These are phyloP conservation scores for Rhizopus delemar DNA, from an alignment of 371 early-diverging fungal genomes.

Conservation along the genomic window DNA sequence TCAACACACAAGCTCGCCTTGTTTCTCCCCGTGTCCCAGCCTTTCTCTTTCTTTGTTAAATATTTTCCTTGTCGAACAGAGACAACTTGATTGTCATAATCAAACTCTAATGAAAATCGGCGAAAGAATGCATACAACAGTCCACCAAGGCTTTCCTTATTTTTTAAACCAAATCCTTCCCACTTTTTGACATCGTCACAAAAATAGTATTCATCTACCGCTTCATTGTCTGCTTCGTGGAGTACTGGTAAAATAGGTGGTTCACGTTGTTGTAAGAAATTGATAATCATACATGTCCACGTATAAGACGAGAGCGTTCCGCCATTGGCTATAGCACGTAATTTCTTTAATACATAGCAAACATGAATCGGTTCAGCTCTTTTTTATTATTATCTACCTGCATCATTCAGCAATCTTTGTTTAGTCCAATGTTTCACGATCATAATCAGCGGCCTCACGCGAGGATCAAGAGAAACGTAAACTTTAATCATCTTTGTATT, in stretches of 20 bases:
- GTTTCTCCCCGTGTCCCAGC: slow-evolving; percentile 65
- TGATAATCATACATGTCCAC: slow-evolving; percentile 88
- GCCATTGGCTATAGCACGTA: slow-evolving; percentile 66
- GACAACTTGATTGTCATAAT: slow-evolving; percentile 77
- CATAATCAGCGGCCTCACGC: slow-evolving; percentile 76
- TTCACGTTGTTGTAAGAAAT: slow-evolving; percentile 86
- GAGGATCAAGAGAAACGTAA: slow-evolving; percentile 77
- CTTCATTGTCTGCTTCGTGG: slow-evolving; percentile 40
- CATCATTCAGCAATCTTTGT: slow-evolving; percentile 71
- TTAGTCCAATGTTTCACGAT: slow-evolving; percentile 84
- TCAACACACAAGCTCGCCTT: slow-evolving; percentile 82
- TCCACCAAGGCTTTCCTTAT: slow-evolving; percentile 75
- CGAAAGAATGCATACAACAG: slow-evolving; percentile 86
- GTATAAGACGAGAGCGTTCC: slow-evolving; percentile 93
- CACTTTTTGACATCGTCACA: slow-evolving; percentile 66
- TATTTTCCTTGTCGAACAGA: slow-evolving; percentile 77
- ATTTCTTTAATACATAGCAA: background rate
- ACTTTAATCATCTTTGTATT: slow-evolving; percentile 79
- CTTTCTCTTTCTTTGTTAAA: slow-evolving; percentile 77
- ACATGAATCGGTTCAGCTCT: slow-evolving; percentile 1
- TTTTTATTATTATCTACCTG: slow-evolving; percentile 41
- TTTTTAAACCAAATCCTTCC: slow-evolving; percentile 66
- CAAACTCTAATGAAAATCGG: slow-evolving; percentile 76
- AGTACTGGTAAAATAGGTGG: slow-evolving; percentile 88
- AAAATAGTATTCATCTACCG: slow-evolving; percentile 59